These are phyloP conservation scores for Alternaria ethzedia DNA, from an alignment of 2,329 filamentous ascomycete genomes.

Conservation along the genomic window DNA sequence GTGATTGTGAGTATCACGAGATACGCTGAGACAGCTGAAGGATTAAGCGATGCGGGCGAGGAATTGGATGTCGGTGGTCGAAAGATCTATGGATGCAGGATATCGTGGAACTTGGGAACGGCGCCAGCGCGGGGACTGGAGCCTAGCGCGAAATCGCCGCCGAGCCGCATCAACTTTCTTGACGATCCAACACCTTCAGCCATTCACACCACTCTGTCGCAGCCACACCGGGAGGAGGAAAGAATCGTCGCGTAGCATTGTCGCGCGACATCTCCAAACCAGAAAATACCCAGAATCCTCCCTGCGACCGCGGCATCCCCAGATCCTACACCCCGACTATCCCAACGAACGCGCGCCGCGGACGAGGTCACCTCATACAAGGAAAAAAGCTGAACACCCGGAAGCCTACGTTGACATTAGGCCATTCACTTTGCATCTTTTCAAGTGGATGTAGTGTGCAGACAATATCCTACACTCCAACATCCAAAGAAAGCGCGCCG, in stretches of 20 bases:
- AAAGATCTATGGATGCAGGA: not conserved
- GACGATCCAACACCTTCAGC: slow-evolving; percentile 1
- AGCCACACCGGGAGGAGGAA: not conserved
- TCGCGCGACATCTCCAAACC: not conserved
- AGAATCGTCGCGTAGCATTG: not conserved
- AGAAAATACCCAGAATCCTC: not conserved
- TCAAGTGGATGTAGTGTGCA: not conserved
- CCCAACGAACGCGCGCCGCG: slow-evolving; percentile 2
- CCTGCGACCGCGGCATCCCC: not conserved
- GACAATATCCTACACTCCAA: not conserved
- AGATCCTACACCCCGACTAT: not conserved
- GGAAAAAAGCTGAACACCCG: not conserved
- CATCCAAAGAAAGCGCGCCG: slow-evolving; percentile 1
- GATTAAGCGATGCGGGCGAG: not conserved
- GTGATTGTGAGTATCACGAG: not conserved
- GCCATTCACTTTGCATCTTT: not conserved
- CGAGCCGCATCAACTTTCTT: slow-evolving; percentile 20
- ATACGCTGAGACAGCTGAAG: not conserved
- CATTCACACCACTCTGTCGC: not conserved
- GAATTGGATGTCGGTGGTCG: slow-evolving; percentile 2
- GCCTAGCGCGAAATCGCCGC: slow-evolving; percentile 21
- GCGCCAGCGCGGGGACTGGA: slow-evolving; percentile 19
- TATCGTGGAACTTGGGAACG: slow-evolving; percentile 9
- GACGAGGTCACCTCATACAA: not conserved
- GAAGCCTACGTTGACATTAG: not conserved